Conservation (phyloP, 2,329 filamentous ascomycete species). For the Rasamsonia emersonii region DNA sequence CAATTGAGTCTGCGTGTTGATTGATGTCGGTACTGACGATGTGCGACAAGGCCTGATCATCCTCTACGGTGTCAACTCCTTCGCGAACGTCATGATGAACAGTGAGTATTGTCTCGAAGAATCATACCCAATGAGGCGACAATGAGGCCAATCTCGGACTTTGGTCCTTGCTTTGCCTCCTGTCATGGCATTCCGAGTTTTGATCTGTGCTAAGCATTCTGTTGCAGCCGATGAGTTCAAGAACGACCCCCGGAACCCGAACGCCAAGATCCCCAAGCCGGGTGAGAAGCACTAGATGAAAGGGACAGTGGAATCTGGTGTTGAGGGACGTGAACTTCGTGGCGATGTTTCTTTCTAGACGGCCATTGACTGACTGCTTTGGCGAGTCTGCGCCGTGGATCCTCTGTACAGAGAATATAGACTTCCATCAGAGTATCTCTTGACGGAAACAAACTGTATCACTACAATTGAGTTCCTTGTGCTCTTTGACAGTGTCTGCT, state of each 20-base stretch:
- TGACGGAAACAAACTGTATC: slow-evolving; percentile 33
- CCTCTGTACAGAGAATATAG: slow-evolving; percentile 33
- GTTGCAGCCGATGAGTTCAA: slow-evolving; percentile 81
- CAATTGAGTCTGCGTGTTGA: slow-evolving; percentile 4
- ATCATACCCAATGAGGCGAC: no score
- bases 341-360: neutral
- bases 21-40: slow-evolving; percentile 15
- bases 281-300: slow-evolving; percentile 24
- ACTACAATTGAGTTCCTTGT: slow-evolving; percentile 14
- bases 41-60: slow-evolving; percentile 62
- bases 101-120: slow-evolving; percentile 50
- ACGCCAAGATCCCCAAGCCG: slow-evolving; percentile 27
- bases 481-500: neutral
- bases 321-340: slow-evolving; percentile 9
- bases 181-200: neutral
- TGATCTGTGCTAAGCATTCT: slow-evolving; percentile 3
- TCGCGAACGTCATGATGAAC: slow-evolving; percentile 66
- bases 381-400: neutral
- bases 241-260: slow-evolving; percentile 83
- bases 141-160: slow-evolving; percentile 13
- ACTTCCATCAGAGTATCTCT: slow-evolving; percentile 24
- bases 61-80: slow-evolving; percentile 83
- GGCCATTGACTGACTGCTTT: neutral
- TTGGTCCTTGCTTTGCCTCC: neutral
- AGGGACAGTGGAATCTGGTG: slow-evolving; percentile 1